These are phyloP conservation scores for Trichophyton simii DNA, from an alignment of 2,329 filamentous ascomycete genomes.

Conservation along the genomic window DNA sequence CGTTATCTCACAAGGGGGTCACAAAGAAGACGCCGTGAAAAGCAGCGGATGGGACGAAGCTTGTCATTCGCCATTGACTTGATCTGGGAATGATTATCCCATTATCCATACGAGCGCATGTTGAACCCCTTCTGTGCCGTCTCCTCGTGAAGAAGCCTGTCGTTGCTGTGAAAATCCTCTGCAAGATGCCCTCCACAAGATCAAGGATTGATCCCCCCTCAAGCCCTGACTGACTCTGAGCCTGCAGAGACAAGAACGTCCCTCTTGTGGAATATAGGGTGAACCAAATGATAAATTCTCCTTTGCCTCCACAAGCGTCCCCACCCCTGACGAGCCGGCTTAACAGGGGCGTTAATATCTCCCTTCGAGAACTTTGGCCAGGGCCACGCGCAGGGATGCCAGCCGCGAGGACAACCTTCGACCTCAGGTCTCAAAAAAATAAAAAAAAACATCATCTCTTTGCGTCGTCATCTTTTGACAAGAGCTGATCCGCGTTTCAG, in stretches of 20 bases:
- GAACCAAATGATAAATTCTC: not conserved
- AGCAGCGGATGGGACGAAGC: not conserved
- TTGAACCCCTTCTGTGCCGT: not conserved
- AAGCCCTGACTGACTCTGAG: not conserved
- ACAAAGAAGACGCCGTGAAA: not conserved
- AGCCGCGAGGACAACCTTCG: not conserved
- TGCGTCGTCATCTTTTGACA: not conserved
- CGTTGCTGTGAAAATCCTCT: not conserved
- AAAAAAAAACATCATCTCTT: not conserved
- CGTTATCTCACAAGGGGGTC: not conserved
- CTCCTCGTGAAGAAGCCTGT: not conserved
- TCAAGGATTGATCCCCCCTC: not conserved
- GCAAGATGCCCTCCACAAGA: not conserved
- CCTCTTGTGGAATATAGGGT: not conserved
- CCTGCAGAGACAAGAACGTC: not conserved
- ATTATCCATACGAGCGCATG: too few relatives aligned
- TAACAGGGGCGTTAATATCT: not conserved
- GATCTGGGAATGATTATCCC: too few relatives aligned
- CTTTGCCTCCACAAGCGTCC: not conserved
- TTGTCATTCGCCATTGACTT: too few relatives aligned
- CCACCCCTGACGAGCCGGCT: not conserved
- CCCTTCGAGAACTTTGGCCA: not conserved
- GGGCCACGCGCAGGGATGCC: not conserved
- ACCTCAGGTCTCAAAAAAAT: too few relatives aligned
- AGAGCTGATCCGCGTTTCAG: conserved; percentile 1